Evolutionary conservation across 805 yeast genomes (phyloP).

Genomic region (Teunomyces barrocoloradensis): DNA sequence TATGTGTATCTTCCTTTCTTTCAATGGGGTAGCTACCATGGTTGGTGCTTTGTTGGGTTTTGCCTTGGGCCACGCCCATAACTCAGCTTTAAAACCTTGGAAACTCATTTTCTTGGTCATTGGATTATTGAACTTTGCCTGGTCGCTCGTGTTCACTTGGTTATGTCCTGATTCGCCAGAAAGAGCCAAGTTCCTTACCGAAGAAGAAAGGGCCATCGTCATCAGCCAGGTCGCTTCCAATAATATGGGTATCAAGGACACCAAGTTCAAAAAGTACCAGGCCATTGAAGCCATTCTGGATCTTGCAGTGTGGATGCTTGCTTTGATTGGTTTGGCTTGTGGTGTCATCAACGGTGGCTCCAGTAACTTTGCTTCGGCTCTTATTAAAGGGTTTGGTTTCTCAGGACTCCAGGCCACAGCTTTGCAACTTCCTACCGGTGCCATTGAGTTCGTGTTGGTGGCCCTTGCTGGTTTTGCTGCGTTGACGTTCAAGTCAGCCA

Average conservation of each 20-base stretch:
- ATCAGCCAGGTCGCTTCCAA: slow-evolving; percentile 46
- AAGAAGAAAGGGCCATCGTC: slow-evolving; percentile 39
- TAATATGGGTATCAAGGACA: slow-evolving; percentile 54
- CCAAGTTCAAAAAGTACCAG: slow-evolving; percentile 46
- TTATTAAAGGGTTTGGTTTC: slow-evolving; percentile 51
- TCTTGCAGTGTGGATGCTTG: slow-evolving; percentile 18
- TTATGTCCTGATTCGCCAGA: slow-evolving; percentile 51
- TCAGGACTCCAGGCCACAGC: slow-evolving; percentile 43
- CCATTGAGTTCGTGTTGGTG: slow-evolving; percentile 52
- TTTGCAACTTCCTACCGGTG: slow-evolving; percentile 51
- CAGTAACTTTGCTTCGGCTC: slow-evolving; percentile 38
- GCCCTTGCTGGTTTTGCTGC: slow-evolving; percentile 36
- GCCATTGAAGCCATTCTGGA: slow-evolving; percentile 29
- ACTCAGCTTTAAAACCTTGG: slow-evolving; percentile 47
- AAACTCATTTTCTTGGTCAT: slow-evolving; percentile 57
- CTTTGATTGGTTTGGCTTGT: slow-evolving; percentile 21
- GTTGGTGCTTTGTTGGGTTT: slow-evolving; percentile 44
- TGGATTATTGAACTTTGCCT: slow-evolving; percentile 50
- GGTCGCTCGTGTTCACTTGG: slow-evolving; percentile 44
- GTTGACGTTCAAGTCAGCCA: slow-evolving; percentile 16
- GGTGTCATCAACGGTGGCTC: slow-evolving; percentile 33
- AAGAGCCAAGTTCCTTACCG: slow-evolving; percentile 33
- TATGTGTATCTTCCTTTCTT: slow-evolving; percentile 55
- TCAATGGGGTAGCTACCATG: slow-evolving; percentile 55
- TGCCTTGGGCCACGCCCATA: slow-evolving; percentile 50